Evolutionary conservation across 2,329 filamentous ascomycete genomes (phyloP), one percentile per base, ranked within the genome.

Genomic region (Fusarium chlamydosporum): DNA sequence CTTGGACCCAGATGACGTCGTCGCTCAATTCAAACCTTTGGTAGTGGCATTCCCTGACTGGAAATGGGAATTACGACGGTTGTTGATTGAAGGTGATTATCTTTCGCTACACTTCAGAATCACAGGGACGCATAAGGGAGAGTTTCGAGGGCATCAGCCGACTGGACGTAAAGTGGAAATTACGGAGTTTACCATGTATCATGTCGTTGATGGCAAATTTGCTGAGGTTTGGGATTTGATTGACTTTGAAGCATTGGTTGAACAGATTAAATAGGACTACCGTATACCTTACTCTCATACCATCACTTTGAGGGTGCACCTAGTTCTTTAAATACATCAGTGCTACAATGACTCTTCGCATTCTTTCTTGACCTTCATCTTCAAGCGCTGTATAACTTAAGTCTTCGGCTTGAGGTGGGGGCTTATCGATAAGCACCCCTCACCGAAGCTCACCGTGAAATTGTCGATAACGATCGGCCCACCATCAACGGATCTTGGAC

Each of bases 401-500:
- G 11, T 18, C 15, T 8, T 2, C 13, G 11, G 13, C 3, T 26
- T 3, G 12, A 43, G 18, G 45, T 47, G 29, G 46, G 42, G 26
- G 2, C 58, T 65, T 51, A 65, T 54, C 57, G 54, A 67, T 65
- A 65, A 65, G 46, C 42, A 12, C 34, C 34, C 8, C 55, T 51
- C 54, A 64, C 54, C 54, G 54, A 68, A 42, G n/a, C 48, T 61
- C 60, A 61, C 60, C 56, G 13, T 45, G 27, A 59, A 53, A 62
- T 71, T 71, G 43, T 40, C 55, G 20, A 68, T 13, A 34, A 23
- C 50, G 38, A 69, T 71, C 67, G 69, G 26, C 71, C 71, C 71
- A 74, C 68, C 58, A 31, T 26, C 42, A 55, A 23, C 23, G 23
- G 4, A 42, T 37, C 31, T 51, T 67, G 55, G 15, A 56, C 56